Evolutionary conservation across 1,284 basidiomycete genomes (phyloP), one percentile per base, ranked within the genome.

Genomic region (Tylopilus sp.): DNA sequence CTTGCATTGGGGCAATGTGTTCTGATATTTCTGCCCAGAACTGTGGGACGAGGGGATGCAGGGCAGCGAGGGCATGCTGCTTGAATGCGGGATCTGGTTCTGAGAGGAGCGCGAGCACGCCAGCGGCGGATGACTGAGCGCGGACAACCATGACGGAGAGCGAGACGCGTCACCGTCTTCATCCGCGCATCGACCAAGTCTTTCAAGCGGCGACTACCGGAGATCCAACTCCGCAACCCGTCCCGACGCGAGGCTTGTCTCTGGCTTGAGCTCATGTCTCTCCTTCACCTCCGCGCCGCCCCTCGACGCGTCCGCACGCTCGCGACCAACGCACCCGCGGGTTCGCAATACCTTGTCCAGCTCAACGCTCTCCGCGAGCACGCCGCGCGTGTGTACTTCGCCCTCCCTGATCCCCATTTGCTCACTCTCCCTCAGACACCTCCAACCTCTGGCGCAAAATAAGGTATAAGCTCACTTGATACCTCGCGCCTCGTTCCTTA

Each of bases 21-120:
- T 98, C 95, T 61, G 92, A 93, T 64, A 97, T 95, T 77, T 98
- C 95, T 46, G 94, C 88, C 94, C 95, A 98, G 71, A 97, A 97
- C 62, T 92, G 86, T 36, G 92, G 83, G 9, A 97, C 91, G 46
- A 97, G 80, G 21, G 80, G 74, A 62, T 85, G 86, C 49, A 98
- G 77, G 47, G 86, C 81, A 51, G 83, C 81, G 59, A 98, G 82
- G 18, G 95, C 95, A 75, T 96, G 88, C 57, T 92, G 83, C 63
- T 93, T 90, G 65, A 97, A 86, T 43, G 86, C 72, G 30, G 85
- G 78, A 56, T 96, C 92, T 47, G 92, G 88, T 68, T 97, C 91
- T 33, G 82, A 82, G 26, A 98, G 81, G 25, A 97, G 77, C 35
- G 92, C 89, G 58, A 97, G 84, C 36, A 92, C 86, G 59, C 95